phyloP scores from a whole-genome alignment of 2,329 filamentous ascomycete genomes.

The Cercospora nicotianae region DNA sequence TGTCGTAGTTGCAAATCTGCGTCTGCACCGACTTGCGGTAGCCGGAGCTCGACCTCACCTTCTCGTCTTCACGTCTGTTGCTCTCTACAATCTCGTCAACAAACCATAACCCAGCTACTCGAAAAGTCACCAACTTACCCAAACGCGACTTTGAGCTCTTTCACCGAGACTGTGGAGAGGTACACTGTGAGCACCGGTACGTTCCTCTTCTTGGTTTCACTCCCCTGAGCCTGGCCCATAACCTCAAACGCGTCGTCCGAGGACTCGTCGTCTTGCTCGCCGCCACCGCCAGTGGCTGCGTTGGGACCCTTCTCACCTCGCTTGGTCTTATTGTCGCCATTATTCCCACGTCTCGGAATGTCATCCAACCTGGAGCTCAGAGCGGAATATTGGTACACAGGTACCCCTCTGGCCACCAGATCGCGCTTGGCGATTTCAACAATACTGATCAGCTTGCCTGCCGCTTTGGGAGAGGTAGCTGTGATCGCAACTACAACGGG shows the following conservation, averaged over 20 bases:
- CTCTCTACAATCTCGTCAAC: conserved; percentile 17
- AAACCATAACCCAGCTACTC: background rate
- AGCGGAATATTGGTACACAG: conserved; percentile 44
- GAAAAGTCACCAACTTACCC: conserved; percentile 37
- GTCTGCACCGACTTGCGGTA: no score
- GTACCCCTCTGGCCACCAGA: conserved; percentile 47
- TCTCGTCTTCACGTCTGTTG: conserved; percentile 10
- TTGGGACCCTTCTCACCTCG: conserved; percentile 1
- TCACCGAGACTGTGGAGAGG: conserved; percentile 55
- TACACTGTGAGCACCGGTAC: conserved; percentile 62
- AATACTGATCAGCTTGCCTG: conserved; percentile 67
- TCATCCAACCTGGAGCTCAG: conserved; percentile 30
- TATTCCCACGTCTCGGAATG: conserved; percentile 22
- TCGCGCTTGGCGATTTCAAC: conserved; percentile 58
- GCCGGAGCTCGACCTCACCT: background rate
- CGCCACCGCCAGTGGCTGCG: conserved; percentile 10
- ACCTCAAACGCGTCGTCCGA: conserved; percentile 34
- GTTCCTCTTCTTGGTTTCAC: conserved; percentile 51
- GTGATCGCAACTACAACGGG: conserved; percentile 44
- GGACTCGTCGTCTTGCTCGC: conserved; percentile 22
- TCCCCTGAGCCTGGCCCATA: conserved; percentile 41
- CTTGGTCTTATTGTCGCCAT: background rate
- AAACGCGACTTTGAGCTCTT: conserved; percentile 54
- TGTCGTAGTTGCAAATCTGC: no score
- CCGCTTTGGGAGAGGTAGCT: conserved; percentile 41